Conservation (phyloP, 1,284 basidiomycete species). For the Trichosporon faecale region DNA sequence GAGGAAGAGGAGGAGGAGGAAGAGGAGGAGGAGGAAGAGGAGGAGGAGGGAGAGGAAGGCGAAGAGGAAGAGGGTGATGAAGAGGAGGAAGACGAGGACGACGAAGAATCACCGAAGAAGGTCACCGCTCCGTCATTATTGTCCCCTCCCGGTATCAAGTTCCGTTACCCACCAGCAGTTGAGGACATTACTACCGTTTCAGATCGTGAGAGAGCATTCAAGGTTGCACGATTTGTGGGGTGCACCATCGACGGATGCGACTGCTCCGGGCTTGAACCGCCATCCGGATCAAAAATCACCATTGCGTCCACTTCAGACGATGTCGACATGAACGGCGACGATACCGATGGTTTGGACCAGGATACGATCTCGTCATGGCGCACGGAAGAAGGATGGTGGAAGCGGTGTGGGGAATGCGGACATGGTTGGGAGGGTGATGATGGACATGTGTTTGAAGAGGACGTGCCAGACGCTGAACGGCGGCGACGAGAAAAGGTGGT, state of each 20-base stretch:
- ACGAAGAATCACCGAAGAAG: slow-evolving; percentile 13
- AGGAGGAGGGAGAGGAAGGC: slow-evolving; percentile 16
- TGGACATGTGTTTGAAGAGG: slow-evolving; percentile 58
- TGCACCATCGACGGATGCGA: slow-evolving; percentile 55
- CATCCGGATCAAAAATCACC: slow-evolving; percentile 59
- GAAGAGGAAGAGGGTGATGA: slow-evolving; percentile 23
- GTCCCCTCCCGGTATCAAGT: slow-evolving; percentile 16
- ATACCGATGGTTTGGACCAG: slow-evolving; percentile 56
- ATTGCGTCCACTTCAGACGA: slow-evolving; percentile 57
- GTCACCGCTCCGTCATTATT: not conserved
- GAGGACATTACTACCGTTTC: slow-evolving; percentile 35
- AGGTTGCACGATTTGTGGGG: slow-evolving; percentile 43
- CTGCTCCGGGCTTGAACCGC: slow-evolving; percentile 68
- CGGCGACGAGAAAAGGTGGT: slow-evolving; percentile 69
- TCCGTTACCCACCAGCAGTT: slow-evolving; percentile 39
- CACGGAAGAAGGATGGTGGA: slow-evolving; percentile 58
- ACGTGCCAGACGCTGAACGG: slow-evolving; percentile 46
- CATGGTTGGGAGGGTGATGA: slow-evolving; percentile 68
- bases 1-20: slow-evolving; percentile 17
- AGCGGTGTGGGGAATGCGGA: slow-evolving; percentile 65
- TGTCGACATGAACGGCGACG: slow-evolving; percentile 52
- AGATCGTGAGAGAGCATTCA: slow-evolving; percentile 44
- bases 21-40: slow-evolving; percentile 16
- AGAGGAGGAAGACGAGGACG: slow-evolving; percentile 23
- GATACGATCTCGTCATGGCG: slow-evolving; percentile 27